Evolutionary conservation across 2,329 filamentous ascomycete genomes (phyloP).

Genomic region (Colletotrichum aenigma): DNA sequence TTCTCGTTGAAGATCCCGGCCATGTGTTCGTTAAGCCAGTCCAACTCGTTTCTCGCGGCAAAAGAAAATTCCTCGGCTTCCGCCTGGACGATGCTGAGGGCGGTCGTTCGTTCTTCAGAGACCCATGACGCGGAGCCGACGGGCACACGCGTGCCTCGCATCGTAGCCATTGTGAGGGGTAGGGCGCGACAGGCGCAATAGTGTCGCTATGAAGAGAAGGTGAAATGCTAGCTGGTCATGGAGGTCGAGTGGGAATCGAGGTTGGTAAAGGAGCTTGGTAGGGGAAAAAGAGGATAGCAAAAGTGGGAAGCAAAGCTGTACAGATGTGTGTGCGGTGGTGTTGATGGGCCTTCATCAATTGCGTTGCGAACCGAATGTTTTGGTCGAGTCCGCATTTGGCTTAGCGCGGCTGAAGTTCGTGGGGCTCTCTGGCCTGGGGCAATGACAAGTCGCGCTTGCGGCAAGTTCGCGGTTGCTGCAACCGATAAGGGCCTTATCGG

Average conservation of each 20-base stretch:
- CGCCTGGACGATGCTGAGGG: slow-evolving; percentile 74
- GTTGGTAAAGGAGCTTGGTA: slow-evolving; percentile 5
- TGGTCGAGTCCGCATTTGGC: slow-evolving; percentile 38
- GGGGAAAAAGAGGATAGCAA: slow-evolving; percentile 21
- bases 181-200: slow-evolving; percentile 8
- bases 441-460: slow-evolving; percentile 16
- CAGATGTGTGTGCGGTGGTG: slow-evolving; percentile 15
- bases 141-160: slow-evolving; percentile 64
- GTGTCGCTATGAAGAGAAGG: slow-evolving; percentile 12
- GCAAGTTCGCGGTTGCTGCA: background rate
- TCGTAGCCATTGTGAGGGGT: slow-evolving; percentile 35
- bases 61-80: slow-evolving; percentile 94
- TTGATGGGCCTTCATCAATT: slow-evolving; percentile 21
- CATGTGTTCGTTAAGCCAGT: slow-evolving; percentile 99
- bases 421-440: slow-evolving; percentile 11
- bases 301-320: slow-evolving; percentile 18
- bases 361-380: slow-evolving; percentile 35
- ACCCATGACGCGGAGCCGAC: slow-evolving; percentile 89
- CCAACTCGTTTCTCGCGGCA: slow-evolving; percentile 89
- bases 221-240: slow-evolving; percentile 21
- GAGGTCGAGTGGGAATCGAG: slow-evolving; percentile 8
- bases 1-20: slow-evolving; percentile 87
- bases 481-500: slow-evolving; percentile 18
- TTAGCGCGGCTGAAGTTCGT: slow-evolving; percentile 29
- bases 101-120: slow-evolving; percentile 79